phyloP scores from a whole-genome alignment of 148 eudicot genomes.

The Rhododendron simsii region DNA sequence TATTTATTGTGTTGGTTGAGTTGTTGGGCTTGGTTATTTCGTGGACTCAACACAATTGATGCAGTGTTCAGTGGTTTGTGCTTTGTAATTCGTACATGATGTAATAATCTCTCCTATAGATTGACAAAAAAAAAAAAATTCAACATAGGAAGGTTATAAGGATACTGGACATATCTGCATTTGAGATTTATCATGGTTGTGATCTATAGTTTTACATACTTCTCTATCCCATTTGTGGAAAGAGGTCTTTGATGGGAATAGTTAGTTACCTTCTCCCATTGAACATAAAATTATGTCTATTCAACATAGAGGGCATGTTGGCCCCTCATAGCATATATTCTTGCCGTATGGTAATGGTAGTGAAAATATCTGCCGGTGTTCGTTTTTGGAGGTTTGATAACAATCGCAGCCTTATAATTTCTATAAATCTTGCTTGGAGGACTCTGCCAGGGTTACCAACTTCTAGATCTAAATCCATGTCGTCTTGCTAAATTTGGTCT shows the following conservation, averaged over 20 bases:
- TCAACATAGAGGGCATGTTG: not conserved
- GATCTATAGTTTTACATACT: not conserved
- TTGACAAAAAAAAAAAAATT: too few species aligned
- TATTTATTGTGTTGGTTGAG: not conserved
- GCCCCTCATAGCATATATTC: not conserved
- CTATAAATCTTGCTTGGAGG: not conserved
- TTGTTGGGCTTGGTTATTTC: not conserved
- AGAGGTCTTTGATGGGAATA: not conserved
- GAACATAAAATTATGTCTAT: not conserved
- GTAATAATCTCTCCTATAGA: not conserved
- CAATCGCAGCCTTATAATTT: too few species aligned
- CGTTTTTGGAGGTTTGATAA: not conserved
- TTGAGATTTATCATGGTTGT: not conserved
- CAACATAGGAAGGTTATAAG: not conserved
- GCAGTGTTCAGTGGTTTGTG: not conserved
- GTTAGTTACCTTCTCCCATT: not conserved
- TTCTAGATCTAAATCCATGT: not conserved
- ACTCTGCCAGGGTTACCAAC: not conserved
- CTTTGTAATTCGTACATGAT: not conserved
- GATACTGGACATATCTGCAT: not conserved
- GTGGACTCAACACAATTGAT: not conserved
- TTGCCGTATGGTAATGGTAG: not conserved
- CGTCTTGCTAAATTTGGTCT: not conserved
- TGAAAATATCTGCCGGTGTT: not conserved
- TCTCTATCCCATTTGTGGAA: not conserved